Percentiles rank a stretch among this genome's conserved stretches.
Evolutionary conservation across 768 basidiomycete genomes (phyloP).

Genomic region (Russula sp.): DNA sequence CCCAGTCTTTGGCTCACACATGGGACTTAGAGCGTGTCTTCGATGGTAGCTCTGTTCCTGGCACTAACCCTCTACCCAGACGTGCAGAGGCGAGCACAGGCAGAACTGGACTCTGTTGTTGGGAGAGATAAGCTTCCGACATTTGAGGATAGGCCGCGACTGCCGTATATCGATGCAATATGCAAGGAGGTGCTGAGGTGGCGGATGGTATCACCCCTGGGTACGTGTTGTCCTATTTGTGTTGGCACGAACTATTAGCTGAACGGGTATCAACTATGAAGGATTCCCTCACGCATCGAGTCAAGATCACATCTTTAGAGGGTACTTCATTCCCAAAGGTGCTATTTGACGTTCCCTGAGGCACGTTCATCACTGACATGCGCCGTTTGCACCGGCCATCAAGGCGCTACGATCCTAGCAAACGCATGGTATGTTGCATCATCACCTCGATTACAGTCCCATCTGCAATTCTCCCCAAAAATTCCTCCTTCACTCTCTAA

Average conservation of each 20-base stretch:
- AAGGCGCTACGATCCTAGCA: slow-evolving; percentile 20
- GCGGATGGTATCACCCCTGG: slow-evolving; percentile 5
- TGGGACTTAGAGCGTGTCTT: background rate
- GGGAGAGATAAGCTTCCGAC: slow-evolving; percentile 26
- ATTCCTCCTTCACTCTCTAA: too few species aligned
- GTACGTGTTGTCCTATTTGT: background rate
- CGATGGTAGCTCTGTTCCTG: slow-evolving; percentile 6
- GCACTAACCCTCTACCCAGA: slow-evolving; percentile 5
- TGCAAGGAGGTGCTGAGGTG: slow-evolving; percentile 26
- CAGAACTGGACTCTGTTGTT: slow-evolving; percentile 26
- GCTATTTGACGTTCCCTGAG: background rate
- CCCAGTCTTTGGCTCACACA: background rate
- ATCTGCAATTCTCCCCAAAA: too few species aligned
- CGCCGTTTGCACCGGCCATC: background rate
- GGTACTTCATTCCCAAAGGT: slow-evolving; percentile 27
- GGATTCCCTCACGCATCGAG: slow-evolving; percentile 22
- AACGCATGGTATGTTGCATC: slow-evolving; percentile 24
- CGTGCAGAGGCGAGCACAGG: slow-evolving; percentile 19
- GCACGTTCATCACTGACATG: background rate
- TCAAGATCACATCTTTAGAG: slow-evolving; percentile 25
- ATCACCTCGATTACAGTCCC: too few species aligned
- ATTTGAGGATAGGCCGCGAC: slow-evolving; percentile 22
- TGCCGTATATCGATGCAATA: slow-evolving; percentile 24
- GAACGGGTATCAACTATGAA: background rate
- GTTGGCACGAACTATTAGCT: too few species aligned